Conservation (phyloP, 805 yeast species). For the Pichia heedii region DNA sequence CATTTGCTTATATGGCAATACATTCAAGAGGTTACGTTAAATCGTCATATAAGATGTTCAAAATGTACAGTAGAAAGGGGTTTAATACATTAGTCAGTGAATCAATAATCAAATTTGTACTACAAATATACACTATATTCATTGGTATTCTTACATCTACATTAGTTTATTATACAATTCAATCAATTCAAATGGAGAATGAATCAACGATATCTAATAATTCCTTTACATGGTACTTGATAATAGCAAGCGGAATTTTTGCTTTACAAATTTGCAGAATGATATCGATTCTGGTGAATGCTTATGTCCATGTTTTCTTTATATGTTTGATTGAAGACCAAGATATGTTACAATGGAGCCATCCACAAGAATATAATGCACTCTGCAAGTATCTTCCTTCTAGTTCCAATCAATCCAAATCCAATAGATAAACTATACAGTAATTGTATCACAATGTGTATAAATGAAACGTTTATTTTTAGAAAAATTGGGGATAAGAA, state of each 20-base stretch:
- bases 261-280: conserved; percentile 67
- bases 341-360: conserved; percentile 60
- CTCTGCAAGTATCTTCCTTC: not conserved
- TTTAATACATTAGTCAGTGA: conserved; percentile 79
- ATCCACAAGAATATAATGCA: conserved; percentile 36
- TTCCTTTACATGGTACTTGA: conserved; percentile 20
- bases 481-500: not conserved
- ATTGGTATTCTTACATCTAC: conserved; percentile 32
- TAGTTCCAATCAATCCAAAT: no score
- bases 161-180: conserved; percentile 24
- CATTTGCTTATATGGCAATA: conserved; percentile 75
- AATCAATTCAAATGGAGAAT: no score
- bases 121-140: conserved; percentile 62
- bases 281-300: conserved; percentile 59
- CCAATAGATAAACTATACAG: no score
- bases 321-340: conserved; percentile 80
- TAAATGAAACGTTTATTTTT: not conserved
- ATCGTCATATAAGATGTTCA: conserved; percentile 74
- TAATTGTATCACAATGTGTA: not conserved
- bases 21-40: conserved; percentile 69
- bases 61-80: conserved; percentile 65
- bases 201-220: not conserved
- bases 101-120: conserved; percentile 66
- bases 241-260: conserved; percentile 37
- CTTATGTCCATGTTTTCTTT: conserved; percentile 76